A percentile compares a stretch with the other conserved stretches of the same genome.
These are phyloP conservation scores for Sugiyamaella xylanicola DNA, from an alignment of 1,139 yeast species.

Conservation along the genomic window DNA sequence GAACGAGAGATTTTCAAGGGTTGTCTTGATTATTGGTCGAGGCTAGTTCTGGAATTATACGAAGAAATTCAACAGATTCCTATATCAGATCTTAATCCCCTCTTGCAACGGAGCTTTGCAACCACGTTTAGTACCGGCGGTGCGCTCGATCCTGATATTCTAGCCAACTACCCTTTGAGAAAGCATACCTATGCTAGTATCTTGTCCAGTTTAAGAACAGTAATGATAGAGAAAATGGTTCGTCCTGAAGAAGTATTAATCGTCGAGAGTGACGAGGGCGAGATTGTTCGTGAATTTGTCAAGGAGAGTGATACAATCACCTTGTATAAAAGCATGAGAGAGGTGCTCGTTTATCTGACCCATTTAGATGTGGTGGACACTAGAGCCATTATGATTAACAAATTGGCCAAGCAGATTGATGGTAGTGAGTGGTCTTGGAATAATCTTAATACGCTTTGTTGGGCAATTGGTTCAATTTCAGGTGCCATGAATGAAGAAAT, in stretches of 20 bases:
- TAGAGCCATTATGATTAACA: slow-evolving; percentile 88
- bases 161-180: slow-evolving; percentile 77
- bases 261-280: slow-evolving; percentile 98
- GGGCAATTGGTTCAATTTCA: slow-evolving; percentile 99
- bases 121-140: slow-evolving; percentile 52
- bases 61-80: slow-evolving; percentile 85
- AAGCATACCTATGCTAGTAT: slow-evolving; percentile 78
- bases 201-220: slow-evolving; percentile 79
- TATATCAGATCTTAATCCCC: slow-evolving; percentile 66
- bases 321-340: slow-evolving; percentile 92
- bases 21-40: slow-evolving; percentile 91
- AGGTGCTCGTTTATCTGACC: slow-evolving; percentile 89
- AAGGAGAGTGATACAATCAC: slow-evolving; percentile 97
- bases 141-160: slow-evolving; percentile 80
- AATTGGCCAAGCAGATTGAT: slow-evolving; percentile 88
- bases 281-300: slow-evolving; percentile 95
- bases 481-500: slow-evolving; percentile 99
- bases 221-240: slow-evolving; percentile 95
- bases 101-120: slow-evolving; percentile 65
- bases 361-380: slow-evolving; percentile 95
- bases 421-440: slow-evolving; percentile 99
- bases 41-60: slow-evolving; percentile 76
- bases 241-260: slow-evolving; percentile 96
- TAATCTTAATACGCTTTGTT: slow-evolving; percentile 91
- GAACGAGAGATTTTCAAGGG: slow-evolving; percentile 96